phyloP scores from a whole-genome alignment of 1,284 basidiomycete species.

The Ceratobasidium theobromae region DNA sequence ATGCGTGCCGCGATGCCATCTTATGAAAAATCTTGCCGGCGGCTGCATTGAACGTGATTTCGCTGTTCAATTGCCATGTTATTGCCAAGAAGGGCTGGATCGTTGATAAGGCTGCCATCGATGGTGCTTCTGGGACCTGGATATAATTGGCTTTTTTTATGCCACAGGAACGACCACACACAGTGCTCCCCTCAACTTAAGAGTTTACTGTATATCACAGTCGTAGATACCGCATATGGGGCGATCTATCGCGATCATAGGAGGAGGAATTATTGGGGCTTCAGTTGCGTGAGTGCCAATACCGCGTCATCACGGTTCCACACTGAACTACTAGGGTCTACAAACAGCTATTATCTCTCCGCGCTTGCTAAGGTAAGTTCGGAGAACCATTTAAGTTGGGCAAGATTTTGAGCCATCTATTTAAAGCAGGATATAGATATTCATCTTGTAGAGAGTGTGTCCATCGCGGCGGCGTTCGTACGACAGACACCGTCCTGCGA shows the following conservation, averaged over 20 bases:
- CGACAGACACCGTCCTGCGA: neutral
- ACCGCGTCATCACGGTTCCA: neutral
- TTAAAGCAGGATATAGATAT: slow-evolving; percentile 51
- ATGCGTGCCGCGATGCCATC: neutral
- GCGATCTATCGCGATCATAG: slow-evolving; percentile 36
- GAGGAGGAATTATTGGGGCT: slow-evolving; percentile 80
- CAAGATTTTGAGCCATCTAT: slow-evolving; percentile 29
- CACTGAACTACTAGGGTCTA: slow-evolving; percentile 37
- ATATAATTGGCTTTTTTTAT: too few species aligned
- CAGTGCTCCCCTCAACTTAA: neutral
- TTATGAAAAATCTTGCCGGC: slow-evolving; percentile 3
- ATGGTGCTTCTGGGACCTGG: too few species aligned
- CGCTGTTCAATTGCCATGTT: too few species aligned
- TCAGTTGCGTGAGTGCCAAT: slow-evolving; percentile 60
- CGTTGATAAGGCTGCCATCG: too few species aligned
- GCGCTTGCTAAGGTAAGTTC: slow-evolving; percentile 49
- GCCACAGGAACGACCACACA: too few species aligned
- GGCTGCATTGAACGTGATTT: too few species aligned
- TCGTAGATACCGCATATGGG: slow-evolving; percentile 7
- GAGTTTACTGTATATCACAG: neutral
- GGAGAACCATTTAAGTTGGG: slow-evolving; percentile 39
- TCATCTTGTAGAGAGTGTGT: slow-evolving; percentile 77
- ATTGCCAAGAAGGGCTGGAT: too few species aligned
- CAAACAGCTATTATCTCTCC: slow-evolving; percentile 63
- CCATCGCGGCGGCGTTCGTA: slow-evolving; percentile 49